Conservation (phyloP, 2,329 filamentous ascomycete species). For the Paramyrothecium sp. region DNA sequence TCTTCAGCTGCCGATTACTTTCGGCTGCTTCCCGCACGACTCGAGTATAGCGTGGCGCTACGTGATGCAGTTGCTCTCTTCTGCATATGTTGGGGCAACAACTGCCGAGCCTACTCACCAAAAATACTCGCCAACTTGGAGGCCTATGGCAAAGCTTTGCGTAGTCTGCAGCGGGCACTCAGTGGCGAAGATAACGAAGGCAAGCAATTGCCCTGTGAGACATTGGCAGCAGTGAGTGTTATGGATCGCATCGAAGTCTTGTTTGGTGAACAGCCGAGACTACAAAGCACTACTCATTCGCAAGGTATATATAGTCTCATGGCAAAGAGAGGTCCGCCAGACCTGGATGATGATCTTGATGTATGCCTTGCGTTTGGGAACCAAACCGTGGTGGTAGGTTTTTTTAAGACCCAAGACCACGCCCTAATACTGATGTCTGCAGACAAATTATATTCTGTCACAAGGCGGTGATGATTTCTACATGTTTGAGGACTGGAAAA, state of each 20-base stretch:
- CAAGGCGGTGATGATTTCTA: not conserved
- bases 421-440: not conserved
- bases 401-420: no score
- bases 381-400: not conserved
- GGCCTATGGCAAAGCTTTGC: not conserved
- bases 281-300: not conserved
- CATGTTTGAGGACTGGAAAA: not conserved
- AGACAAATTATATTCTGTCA: not conserved
- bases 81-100: not conserved
- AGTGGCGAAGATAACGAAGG: not conserved
- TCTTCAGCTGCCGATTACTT: not conserved
- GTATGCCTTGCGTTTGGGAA: not conserved
- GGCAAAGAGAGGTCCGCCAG: not conserved
- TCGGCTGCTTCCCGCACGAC: not conserved
- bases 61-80: not conserved
- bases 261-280: no score
- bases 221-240: not conserved
- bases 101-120: not conserved
- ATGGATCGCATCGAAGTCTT: not conserved
- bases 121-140: not conserved
- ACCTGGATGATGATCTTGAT: not conserved
- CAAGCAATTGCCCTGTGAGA: not conserved
- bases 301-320: not conserved
- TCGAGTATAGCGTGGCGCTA: not conserved
- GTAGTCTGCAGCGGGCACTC: not conserved